A percentile compares a stretch with the other conserved stretches of the same genome.
phyloP scores from a whole-genome alignment of 1,284 basidiomycete genomes.

The Anthracocystis setariae region DNA sequence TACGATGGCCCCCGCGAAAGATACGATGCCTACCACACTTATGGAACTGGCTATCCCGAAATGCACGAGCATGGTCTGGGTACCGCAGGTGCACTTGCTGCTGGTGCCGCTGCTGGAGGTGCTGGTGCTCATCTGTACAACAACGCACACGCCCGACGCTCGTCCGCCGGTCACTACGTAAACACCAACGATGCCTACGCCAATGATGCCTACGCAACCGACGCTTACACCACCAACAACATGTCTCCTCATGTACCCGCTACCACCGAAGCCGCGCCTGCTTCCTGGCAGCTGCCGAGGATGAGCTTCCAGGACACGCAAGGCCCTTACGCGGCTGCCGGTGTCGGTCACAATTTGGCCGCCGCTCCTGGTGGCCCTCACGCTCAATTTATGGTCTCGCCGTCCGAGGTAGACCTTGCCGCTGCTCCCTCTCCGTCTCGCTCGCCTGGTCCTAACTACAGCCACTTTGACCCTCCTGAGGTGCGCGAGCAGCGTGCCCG shows the following conservation, averaged over 20 bases:
- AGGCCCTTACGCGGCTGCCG: slow-evolving; percentile 36
- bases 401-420: slow-evolving; percentile 30
- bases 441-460: slow-evolving; percentile 50
- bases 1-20: too few species aligned
- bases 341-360: slow-evolving; percentile 28
- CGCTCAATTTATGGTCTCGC: slow-evolving; percentile 44
- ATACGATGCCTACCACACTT: slow-evolving; percentile 28
- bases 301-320: slow-evolving; percentile 43
- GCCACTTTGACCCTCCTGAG: slow-evolving; percentile 61
- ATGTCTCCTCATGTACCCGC: slow-evolving; percentile 30
- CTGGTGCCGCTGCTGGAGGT: slow-evolving; percentile 42
- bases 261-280: slow-evolving; percentile 21
- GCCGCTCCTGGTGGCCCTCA: slow-evolving; percentile 18
- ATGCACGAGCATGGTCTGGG: slow-evolving; percentile 31
- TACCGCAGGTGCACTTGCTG: slow-evolving; percentile 37
- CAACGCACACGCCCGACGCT: slow-evolving; percentile 30
- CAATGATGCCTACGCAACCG: neutral
- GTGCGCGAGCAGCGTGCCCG: slow-evolving; percentile 53
- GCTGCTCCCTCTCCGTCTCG: slow-evolving; percentile 16
- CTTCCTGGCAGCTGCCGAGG: slow-evolving; percentile 44
- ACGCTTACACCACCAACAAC: slow-evolving; percentile 19
- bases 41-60: slow-evolving; percentile 25
- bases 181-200: slow-evolving; percentile 15
- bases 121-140: slow-evolving; percentile 29
- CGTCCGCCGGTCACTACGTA: slow-evolving; percentile 29